Conservation (phyloP, 768 basidiomycete species). For the Lactarius psammicola region DNA sequence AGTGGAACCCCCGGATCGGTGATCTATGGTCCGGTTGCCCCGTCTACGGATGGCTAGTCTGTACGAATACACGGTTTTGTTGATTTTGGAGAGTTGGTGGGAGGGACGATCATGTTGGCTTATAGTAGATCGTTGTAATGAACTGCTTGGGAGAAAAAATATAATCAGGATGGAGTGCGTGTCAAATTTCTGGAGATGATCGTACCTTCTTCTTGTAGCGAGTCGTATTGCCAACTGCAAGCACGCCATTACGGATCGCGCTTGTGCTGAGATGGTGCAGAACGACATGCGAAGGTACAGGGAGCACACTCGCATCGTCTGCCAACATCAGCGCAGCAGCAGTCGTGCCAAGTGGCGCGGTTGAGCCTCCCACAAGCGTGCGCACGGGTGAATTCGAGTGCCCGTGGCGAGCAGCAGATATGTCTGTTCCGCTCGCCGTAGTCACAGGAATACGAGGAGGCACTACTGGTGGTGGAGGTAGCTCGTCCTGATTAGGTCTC, state of each 20-base stretch:
- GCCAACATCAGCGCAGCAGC: conserved; percentile 44
- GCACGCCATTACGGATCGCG: conserved; percentile 89
- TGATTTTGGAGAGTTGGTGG: conserved; percentile 6
- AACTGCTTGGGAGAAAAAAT: conserved; percentile 46
- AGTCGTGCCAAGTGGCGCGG: conserved; percentile 6
- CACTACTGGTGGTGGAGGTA: conserved; percentile 17
- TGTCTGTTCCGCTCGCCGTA: conserved; percentile 36
- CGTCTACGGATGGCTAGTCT: conserved; percentile 19
- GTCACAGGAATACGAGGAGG: conserved; percentile 34
- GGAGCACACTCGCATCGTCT: conserved; percentile 88
- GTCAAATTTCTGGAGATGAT: not conserved
- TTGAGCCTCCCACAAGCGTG: conserved; percentile 23
- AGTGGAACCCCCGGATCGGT: conserved; percentile 13
- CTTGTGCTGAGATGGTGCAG: conserved; percentile 94
- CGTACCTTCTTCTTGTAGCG: conserved; percentile 88
- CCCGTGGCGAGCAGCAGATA: conserved; percentile 28
- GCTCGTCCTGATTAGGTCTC: conserved; percentile 25
- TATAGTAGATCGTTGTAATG: conserved; percentile 83
- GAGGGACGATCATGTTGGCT: conserved; percentile 48
- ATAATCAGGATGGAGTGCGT: not conserved
- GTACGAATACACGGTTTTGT: conserved; percentile 16
- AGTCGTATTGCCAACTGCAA: conserved; percentile 90
- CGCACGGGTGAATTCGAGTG: conserved; percentile 27
- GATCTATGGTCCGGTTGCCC: conserved; percentile 20
- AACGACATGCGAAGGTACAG: conserved; percentile 92